These are phyloP conservation scores for Ceratocystis cacaofunesta DNA, from an alignment of 2,329 filamentous ascomycete genomes.

Conservation along the genomic window DNA sequence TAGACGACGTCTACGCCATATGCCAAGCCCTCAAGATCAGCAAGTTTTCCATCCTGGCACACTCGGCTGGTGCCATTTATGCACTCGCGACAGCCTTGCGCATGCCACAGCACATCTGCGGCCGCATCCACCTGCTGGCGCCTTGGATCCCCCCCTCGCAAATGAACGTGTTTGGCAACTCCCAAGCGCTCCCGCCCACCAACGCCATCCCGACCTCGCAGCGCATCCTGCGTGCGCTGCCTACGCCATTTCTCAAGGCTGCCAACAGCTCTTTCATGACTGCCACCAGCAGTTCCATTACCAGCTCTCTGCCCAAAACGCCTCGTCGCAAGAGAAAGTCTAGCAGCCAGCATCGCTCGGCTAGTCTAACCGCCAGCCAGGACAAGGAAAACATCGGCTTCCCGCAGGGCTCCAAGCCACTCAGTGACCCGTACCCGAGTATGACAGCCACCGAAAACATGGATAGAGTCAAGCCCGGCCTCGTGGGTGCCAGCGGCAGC, in stretches of 20 bases:
- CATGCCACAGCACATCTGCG: slow-evolving; percentile 90
- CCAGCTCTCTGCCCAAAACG: slow-evolving; percentile 57
- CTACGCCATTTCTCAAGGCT: slow-evolving; percentile 79
- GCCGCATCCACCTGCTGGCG: slow-evolving; percentile 82
- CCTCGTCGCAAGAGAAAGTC: slow-evolving; percentile 35
- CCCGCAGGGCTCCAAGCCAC: slow-evolving; percentile 11
- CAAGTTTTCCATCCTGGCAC: slow-evolving; percentile 89
- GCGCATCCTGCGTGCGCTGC: slow-evolving; percentile 74
- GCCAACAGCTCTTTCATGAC: slow-evolving; percentile 94
- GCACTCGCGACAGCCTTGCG: slow-evolving; percentile 86
- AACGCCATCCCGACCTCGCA: slow-evolving; percentile 85
- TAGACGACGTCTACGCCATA: slow-evolving; percentile 77
- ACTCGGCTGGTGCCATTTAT: slow-evolving; percentile 96
- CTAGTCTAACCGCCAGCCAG: slow-evolving; percentile 20
- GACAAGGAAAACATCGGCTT: slow-evolving; percentile 37
- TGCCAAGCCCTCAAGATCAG: slow-evolving; percentile 84
- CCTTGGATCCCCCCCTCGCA: slow-evolving; percentile 97
- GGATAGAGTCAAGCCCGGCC: slow-evolving; percentile 30
- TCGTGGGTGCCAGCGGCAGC: slow-evolving; percentile 18
- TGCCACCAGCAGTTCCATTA: slow-evolving; percentile 74
- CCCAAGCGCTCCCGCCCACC: slow-evolving; percentile 60
- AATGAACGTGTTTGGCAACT: slow-evolving; percentile 61
- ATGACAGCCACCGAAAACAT: slow-evolving; percentile 31
- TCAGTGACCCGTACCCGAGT: slow-evolving; percentile 18
- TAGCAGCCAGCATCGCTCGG: slow-evolving; percentile 23